Conservation (phyloP, 176 grass and related monocot genomes). For the Musa beccarii region DNA sequence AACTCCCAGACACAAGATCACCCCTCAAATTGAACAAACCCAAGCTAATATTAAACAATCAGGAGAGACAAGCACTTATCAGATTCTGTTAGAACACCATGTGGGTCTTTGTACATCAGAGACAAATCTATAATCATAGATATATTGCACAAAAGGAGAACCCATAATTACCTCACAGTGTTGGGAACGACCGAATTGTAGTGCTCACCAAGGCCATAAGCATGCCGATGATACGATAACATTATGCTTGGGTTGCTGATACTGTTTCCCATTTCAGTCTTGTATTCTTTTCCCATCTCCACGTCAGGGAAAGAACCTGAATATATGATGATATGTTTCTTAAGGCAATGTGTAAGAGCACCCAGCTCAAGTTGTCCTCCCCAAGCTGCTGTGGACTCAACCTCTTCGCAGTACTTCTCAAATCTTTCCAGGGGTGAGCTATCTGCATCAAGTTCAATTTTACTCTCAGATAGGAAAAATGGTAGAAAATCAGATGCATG, state of each 20-base stretch:
- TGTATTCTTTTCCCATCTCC: constrained; percentile 92
- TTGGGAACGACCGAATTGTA: constrained; percentile 69
- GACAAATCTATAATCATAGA: background rate
- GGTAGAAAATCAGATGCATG: constrained; percentile 49
- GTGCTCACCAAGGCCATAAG: constrained; percentile 84
- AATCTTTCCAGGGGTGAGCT: constrained; percentile 42
- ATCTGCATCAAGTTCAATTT: constrained; percentile 39
- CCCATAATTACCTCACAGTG: constrained; percentile 4
- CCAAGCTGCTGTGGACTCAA: constrained; percentile 62
- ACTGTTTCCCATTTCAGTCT: constrained; percentile 22
- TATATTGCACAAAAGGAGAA: background rate
- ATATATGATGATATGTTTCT: constrained; percentile 86
- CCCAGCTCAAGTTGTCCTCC: constrained; percentile 83
- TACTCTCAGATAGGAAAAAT: constrained; percentile 82
- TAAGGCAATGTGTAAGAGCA: constrained; percentile 71
- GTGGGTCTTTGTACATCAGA: background rate
- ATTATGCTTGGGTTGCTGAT: constrained; percentile 35
- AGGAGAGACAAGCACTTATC: background rate
- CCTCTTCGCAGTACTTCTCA: constrained; percentile 63
- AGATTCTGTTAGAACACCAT: background rate
- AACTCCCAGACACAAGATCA: background rate
- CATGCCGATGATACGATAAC: constrained; percentile 81
- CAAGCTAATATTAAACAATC: background rate
- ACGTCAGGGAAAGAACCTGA: constrained; percentile 79
- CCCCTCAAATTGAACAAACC: background rate